Conservation (phyloP, 2,329 filamentous ascomycete species). For the Apiospora marii region DNA sequence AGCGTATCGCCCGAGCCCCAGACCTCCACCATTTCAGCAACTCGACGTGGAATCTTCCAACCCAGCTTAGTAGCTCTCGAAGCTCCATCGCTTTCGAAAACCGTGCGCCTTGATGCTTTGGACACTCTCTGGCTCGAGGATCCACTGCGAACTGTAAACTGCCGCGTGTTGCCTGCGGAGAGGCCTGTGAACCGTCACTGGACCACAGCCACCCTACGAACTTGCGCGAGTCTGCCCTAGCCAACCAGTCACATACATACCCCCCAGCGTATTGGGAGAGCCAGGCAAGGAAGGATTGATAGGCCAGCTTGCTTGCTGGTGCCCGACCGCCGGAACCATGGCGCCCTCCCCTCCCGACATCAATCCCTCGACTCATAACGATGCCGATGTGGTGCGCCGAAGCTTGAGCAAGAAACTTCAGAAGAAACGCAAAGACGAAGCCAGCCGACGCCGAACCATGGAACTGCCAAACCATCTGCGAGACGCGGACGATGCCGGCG, state of each 20-base stretch:
- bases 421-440: slow-evolving; percentile 51
- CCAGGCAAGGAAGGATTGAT: not conserved
- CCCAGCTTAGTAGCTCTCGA: not conserved
- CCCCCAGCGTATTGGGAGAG: not conserved
- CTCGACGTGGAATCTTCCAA: not conserved
- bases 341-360: slow-evolving; percentile 31
- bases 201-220: not conserved
- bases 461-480: slow-evolving; percentile 63
- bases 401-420: slow-evolving; percentile 52
- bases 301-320: slow-evolving; percentile 17
- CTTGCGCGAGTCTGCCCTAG: slow-evolving; percentile 6
- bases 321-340: slow-evolving; percentile 32
- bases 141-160: not conserved
- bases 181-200: slow-evolving; percentile 21
- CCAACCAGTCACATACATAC: not conserved
- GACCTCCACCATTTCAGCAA: not conserved
- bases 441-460: slow-evolving; percentile 47
- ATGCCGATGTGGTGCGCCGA: slow-evolving; percentile 42
- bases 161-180: slow-evolving; percentile 24
- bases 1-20: not conserved
- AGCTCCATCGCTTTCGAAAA: not conserved
- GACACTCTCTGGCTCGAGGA: not conserved
- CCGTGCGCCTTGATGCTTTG: slow-evolving; percentile 1
- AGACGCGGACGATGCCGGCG: slow-evolving; percentile 56
- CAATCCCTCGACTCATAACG: slow-evolving; percentile 21